These are phyloP conservation scores for Amphicarpaea edgeworthii DNA, from an alignment of 306 rosid genomes.

Conservation along the genomic window DNA sequence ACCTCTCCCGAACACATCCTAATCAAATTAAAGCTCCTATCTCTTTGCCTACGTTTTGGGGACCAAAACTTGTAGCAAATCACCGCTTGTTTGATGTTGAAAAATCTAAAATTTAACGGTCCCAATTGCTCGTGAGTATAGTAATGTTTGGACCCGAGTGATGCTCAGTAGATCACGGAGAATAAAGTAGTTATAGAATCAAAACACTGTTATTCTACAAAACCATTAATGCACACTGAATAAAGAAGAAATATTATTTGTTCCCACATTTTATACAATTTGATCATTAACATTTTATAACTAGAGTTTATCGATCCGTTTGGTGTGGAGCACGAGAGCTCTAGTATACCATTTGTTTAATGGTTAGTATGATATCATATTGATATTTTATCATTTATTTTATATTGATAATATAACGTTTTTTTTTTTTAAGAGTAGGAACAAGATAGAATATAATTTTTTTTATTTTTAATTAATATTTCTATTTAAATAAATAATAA, in stretches of 20 bases:
- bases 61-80: background rate
- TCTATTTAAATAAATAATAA: no score
- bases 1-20: background rate
- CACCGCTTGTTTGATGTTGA: background rate
- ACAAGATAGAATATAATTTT: no score
- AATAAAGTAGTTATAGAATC: background rate
- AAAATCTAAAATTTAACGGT: conserved; percentile 12
- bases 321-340: no score
- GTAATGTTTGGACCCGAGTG: background rate
- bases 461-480: no score
- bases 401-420: no score
- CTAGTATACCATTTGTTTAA: no score
- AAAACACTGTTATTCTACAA: background rate
- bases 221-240: background rate
- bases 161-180: background rate
- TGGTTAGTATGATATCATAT: no score
- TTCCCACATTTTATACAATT: background rate
- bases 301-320: no score
- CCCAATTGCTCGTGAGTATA: background rate
- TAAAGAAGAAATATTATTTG: background rate
- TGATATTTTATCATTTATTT: no score
- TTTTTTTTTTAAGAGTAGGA: no score
- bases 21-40: conserved; percentile 17
- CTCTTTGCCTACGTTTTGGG: conserved; percentile 12
- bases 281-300: no score